Percentiles rank a stretch among this genome's conserved stretches.
phyloP scores from a whole-genome alignment of 805 yeast genomes.

The Maudiozyma pseudohumilis region DNA sequence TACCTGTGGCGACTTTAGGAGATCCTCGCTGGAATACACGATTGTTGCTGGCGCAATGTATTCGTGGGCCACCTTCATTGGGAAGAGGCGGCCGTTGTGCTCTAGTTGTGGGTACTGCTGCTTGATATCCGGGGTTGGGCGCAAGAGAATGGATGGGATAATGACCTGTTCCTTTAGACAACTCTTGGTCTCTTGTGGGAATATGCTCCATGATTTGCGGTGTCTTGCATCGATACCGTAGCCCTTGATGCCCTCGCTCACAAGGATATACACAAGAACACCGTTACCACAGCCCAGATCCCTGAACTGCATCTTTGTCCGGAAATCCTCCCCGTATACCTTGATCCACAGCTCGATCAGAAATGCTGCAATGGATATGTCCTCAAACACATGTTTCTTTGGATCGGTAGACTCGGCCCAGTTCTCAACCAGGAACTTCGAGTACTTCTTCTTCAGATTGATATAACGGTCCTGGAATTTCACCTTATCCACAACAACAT shows the following conservation, averaged over 20 bases:
- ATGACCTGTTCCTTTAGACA: constrained; percentile 66
- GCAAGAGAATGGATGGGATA: constrained; percentile 63
- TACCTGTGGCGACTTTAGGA: constrained; percentile 44
- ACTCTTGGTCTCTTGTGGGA: constrained; percentile 53
- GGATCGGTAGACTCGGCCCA: constrained; percentile 97
- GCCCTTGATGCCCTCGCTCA: constrained; percentile 73
- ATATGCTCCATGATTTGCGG: constrained; percentile 77
- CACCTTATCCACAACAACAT: constrained; percentile 71
- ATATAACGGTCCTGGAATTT: constrained; percentile 78
- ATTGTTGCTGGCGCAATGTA: constrained; percentile 37
- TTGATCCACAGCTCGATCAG: constrained; percentile 75
- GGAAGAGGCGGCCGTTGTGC: constrained; percentile 49
- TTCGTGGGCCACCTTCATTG: constrained; percentile 32
- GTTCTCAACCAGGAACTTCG: constrained; percentile 57
- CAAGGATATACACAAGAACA: constrained; percentile 61
- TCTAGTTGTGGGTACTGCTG: constrained; percentile 42
- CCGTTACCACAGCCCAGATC: constrained; percentile 97
- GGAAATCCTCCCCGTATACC: constrained; percentile 33
- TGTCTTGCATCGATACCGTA: constrained; percentile 83
- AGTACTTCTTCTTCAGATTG: constrained; percentile 70
- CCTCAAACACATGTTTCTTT: constrained; percentile 91
- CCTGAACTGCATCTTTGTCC: constrained; percentile 46
- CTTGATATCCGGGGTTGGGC: constrained; percentile 58
- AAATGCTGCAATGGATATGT: constrained; percentile 90
- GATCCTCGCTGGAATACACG: constrained; percentile 27